A percentile compares a stretch with the other conserved stretches of the same genome.
Conservation (phyloP, 1,139 yeast genomes). For the Kodamaea suecica region DNA sequence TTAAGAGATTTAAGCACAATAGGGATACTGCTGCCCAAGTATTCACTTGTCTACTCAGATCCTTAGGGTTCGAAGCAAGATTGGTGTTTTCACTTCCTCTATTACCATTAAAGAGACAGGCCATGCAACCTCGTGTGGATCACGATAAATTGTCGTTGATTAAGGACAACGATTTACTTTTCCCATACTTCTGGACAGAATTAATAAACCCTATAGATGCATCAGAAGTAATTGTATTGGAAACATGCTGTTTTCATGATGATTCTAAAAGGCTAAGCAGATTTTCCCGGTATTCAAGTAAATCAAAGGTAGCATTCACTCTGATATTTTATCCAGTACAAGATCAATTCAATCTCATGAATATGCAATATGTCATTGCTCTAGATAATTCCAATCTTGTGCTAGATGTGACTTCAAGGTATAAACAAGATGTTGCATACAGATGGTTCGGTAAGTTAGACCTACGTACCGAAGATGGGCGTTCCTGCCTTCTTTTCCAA, state of each 20-base stretch:
- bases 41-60: slow-evolving; percentile 31
- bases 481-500: slow-evolving; percentile 26
- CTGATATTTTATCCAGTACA: slow-evolving; percentile 23
- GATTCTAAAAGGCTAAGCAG: slow-evolving; percentile 28
- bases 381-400: slow-evolving; percentile 19
- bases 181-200: slow-evolving; percentile 44
- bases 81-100: slow-evolving; percentile 36
- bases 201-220: slow-evolving; percentile 31
- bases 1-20: slow-evolving; percentile 31
- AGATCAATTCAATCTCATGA: slow-evolving; percentile 31
- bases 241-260: slow-evolving; percentile 32
- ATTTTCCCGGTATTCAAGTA: slow-evolving; percentile 16
- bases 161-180: slow-evolving; percentile 35
- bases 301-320: slow-evolving; percentile 11
- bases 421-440: slow-evolving; percentile 34
- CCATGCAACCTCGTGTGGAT: slow-evolving; percentile 27
- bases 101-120: slow-evolving; percentile 17
- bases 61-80: slow-evolving; percentile 33
- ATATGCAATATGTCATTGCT: slow-evolving; percentile 33
- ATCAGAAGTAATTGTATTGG: slow-evolving; percentile 28
- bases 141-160: slow-evolving; percentile 21
- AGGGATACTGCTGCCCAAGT: slow-evolving; percentile 39
- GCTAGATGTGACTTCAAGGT: slow-evolving; percentile 35
- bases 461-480: slow-evolving; percentile 30
- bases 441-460: slow-evolving; percentile 33